Evolutionary conservation across 306 rosid species (phyloP), one percentile per base, ranked within the genome.

Genomic region (Corylus americana): DNA sequence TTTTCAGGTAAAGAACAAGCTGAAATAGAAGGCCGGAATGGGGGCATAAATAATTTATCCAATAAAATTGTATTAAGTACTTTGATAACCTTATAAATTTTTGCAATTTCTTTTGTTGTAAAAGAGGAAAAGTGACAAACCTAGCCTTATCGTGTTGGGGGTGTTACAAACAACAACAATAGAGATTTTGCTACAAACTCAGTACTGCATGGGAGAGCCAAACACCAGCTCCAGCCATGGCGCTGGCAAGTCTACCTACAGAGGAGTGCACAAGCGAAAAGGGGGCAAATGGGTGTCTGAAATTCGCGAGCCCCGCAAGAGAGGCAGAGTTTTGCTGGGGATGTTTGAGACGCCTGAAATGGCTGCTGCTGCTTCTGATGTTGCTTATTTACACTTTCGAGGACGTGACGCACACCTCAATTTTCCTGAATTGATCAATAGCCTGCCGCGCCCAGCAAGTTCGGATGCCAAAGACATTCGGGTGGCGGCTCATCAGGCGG

Each of bases 241-340:
- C 4, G 74, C 87, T 17, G 88, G 97, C 2, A 39, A 85, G 31
- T 92, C 98, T 2, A 74, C 73, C 66, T 94, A 94, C 61, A 84
- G 94, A 70, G 98, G 98, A 7, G 98, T 94, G 2, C 89, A 97
- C n/a, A 94, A 92, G 94, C 75, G 98, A 1, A 94, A 94, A 86
- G 92, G 98, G 98, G 98, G 98, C 0, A 94, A 94, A 78, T 94
- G 97, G 97, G 97, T 94, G 0, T 94, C 98, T 3, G 98, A 94
- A 88, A 92, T 94, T 66, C 91, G 98, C 0, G 95, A 94, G 53
- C 98, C 98, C 0, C 97, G 97, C 0, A 94, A 86, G 54, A 94
- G 92, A 54, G 88, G 92, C 17, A 59, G 98, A 25, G 92, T 94
- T 62, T 94, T 97, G 98, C 79, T 94, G 0, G 98, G 98, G 0